phyloP scores from a whole-genome alignment of 2,329 filamentous ascomycete species.

The Dothistroma septosporum region DNA sequence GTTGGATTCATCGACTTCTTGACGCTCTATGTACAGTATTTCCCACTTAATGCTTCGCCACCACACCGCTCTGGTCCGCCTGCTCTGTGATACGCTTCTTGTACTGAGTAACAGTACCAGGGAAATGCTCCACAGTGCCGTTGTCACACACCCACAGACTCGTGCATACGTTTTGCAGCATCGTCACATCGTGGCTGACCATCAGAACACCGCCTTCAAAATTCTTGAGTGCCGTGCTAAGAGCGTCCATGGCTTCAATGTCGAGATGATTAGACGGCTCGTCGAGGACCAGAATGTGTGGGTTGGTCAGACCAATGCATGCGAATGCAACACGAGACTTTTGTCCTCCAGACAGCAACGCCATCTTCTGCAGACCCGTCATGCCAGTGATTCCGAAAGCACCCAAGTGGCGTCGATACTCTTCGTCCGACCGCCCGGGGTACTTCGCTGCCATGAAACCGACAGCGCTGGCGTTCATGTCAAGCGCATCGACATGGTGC shows the following conservation, averaged over 20 bases:
- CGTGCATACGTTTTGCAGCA: constrained; percentile 93
- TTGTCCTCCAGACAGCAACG: constrained; percentile 86
- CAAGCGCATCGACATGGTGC: constrained; percentile 94
- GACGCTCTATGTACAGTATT: not conserved
- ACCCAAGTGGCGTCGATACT: constrained; percentile 91
- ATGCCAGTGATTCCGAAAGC: constrained; percentile 85
- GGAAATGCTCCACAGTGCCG: constrained; percentile 92
- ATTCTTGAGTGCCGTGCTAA: constrained; percentile 74
- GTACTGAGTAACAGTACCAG: constrained; percentile 90
- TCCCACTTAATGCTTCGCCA: constrained; percentile 38
- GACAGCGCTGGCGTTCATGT: constrained; percentile 82
- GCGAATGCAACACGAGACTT: constrained; percentile 98
- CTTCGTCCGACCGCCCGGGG: constrained; percentile 87
- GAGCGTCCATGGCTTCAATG: constrained; percentile 95
- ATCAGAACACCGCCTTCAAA: constrained; percentile 96
- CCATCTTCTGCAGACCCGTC: constrained; percentile 96
- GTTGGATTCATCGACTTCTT: not conserved
- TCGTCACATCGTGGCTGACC: constrained; percentile 92
- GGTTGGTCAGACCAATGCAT: constrained; percentile 88
- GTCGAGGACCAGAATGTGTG: constrained; percentile 95
- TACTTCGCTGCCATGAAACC: constrained; percentile 94
- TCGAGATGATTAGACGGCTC: constrained; percentile 98
- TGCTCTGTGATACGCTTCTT: constrained; percentile 94
- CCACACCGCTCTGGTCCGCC: constrained; percentile 72
- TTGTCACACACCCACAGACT: constrained; percentile 95